Base-by-base conservation (phyloP, 768 basidiomycete species). In the Lactifluus echinatus region DNA sequence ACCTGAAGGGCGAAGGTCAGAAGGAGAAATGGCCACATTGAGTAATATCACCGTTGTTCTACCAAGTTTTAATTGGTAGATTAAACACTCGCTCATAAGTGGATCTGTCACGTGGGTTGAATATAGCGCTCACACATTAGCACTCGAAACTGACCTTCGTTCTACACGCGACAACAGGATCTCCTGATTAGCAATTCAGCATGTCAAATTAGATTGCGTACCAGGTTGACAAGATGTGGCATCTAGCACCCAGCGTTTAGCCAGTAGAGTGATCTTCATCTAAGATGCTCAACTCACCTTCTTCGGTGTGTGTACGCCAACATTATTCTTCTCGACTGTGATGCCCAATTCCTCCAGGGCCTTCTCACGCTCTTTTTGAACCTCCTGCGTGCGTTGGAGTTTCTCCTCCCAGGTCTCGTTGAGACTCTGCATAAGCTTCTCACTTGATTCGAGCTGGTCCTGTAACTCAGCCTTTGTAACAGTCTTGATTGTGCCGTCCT, bases 321-420 rank as follows among this genome's bases (percentile, higher is more conserved):
- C 89, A 55, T 90, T 73, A 69, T 93, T 89, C 79, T 93, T 97
- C 73, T 98, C 95, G 58, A 99, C 92, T 39, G 89, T 90, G 71
- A 99, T 98, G 34, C 96, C 96, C 60, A 99, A 75, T 73, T 96
- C 95, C 72, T 99, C 96, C 47, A 99, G 73, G 10, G 96, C 96
- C 76, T 93, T 88, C 76, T 99, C 96, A 60, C 96, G 83, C 73
- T 98, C 94, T 67, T 88, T 89, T 76, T 97, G 94, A 29, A 98
- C 89, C 71, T 91, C 87, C 68, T 93, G 87, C 19, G 95, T 97
- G 68, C 91, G 81, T 66, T 75, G 73, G 77, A 97, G 74, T 75
- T 95, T 94, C 73, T 97, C 77, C 72, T 99, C 93, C 94, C 93
- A 97, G 6, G 92, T 96, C 74, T 95, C 87, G 66, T 94, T 94